Percentiles rank a stretch among this genome's conserved stretches.
These are phyloP conservation scores for Alternaria postmessia DNA, from an alignment of 2,329 filamentous ascomycete species.

Conservation along the genomic window DNA sequence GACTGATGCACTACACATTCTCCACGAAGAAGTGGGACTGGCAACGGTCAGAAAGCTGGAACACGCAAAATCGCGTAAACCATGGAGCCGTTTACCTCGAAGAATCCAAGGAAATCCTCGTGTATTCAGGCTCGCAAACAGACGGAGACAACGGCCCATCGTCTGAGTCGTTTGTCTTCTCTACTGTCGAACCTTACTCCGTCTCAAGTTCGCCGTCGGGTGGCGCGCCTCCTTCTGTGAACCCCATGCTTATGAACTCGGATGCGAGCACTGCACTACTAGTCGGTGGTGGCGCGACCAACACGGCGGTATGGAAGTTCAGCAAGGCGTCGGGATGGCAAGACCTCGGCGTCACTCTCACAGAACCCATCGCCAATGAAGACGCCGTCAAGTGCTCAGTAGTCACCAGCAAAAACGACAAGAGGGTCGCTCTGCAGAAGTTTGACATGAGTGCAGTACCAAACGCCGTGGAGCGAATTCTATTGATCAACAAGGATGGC, in stretches of 20 bases:
- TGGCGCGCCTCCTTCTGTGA: constrained; percentile 66
- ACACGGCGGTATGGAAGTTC: constrained; percentile 77
- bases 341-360: constrained; percentile 70
- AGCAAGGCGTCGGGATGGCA: constrained; percentile 70
- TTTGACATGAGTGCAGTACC: constrained; percentile 80
- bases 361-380: constrained; percentile 66
- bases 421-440: constrained; percentile 77
- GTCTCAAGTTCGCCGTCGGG: constrained; percentile 61
- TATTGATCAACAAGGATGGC: constrained; percentile 70
- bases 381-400: constrained; percentile 69
- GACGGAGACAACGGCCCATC: constrained; percentile 64
- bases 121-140: constrained; percentile 80
- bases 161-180: constrained; percentile 78
- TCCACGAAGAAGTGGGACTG: constrained; percentile 65
- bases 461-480: constrained; percentile 75
- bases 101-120: constrained; percentile 73
- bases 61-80: constrained; percentile 72
- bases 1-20: constrained; percentile 76
- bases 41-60: constrained; percentile 58
- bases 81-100: constrained; percentile 81
- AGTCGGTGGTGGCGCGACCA: constrained; percentile 74
- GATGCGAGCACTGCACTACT: constrained; percentile 74
- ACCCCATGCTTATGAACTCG: constrained; percentile 79
- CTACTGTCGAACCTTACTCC: constrained; percentile 69
- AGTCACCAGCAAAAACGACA: constrained; percentile 73